A percentile compares a stretch with the other conserved stretches of the same genome.
Evolutionary conservation across 176 grass and related monocot genomes (phyloP).

Genomic region (Aegilops longissima): DNA sequence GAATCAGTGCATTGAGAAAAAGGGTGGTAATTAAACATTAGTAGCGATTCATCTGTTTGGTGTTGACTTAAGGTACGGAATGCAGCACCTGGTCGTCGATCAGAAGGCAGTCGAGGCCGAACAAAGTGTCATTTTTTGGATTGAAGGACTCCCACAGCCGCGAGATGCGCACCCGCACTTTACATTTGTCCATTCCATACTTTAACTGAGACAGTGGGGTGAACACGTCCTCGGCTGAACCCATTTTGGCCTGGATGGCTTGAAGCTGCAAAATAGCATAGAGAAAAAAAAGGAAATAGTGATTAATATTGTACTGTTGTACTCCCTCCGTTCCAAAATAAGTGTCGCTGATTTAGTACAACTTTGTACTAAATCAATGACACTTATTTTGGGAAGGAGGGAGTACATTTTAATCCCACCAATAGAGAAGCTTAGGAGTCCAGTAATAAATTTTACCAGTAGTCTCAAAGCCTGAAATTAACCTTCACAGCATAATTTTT

Average conservation of each 20-base stretch:
- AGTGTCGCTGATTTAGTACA: no score
- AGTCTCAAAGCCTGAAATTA: neutral
- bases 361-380: no score
- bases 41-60: neutral
- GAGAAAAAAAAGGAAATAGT: neutral
- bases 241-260: neutral
- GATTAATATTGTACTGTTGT: neutral
- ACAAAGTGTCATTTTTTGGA: neutral
- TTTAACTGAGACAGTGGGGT: conserved; percentile 12
- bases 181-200: neutral
- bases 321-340: no score
- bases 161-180: conserved; percentile 6
- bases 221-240: neutral
- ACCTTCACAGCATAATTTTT: neutral
- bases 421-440: neutral
- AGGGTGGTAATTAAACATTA: neutral
- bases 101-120: neutral
- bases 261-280: neutral
- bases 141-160: neutral
- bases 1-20: neutral
- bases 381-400: no score
- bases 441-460: neutral
- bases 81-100: neutral
- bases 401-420: neutral
- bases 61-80: neutral